Base-by-base conservation (phyloP, 805 yeast genomes). In the Naumovozyma castellii region DNA sequence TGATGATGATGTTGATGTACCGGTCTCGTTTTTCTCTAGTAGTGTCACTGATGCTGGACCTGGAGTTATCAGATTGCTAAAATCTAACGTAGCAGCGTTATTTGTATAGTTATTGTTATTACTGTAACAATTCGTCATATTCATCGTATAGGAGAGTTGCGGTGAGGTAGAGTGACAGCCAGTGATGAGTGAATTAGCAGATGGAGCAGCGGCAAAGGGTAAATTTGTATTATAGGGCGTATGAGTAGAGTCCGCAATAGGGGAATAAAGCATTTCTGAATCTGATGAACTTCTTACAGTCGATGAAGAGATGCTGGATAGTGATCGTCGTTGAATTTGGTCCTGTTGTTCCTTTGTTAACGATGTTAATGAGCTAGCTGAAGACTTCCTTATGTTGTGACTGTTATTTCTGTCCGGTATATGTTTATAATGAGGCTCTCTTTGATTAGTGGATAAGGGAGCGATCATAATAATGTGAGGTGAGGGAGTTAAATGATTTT, bases 21-120 rank as follows among this genome's bases (percentile, higher is more conserved):
- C 12, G 25, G 16, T n/a, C 16, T 14, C 29, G 32, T 12, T 22
- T 22, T 52, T 42, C 4, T 55, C 59, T 5, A 59, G 48, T 1
- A 64, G 48, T 0, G 61, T 66, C 9, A 71, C 69, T 18, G 65
- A 66, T 0, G 74, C 74, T 3, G 75, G 73, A 1, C 76, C 73
- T 1, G 76, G 75, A 1, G 68, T 63, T 5, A 62, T 51, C 13
- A 61, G 40, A 3, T 59, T 54, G 31, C 45, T 53, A 22, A 48
- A 43, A 22, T 22, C 10, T 10, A 22, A 33, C 4, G 16, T 14
- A 5, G 22, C 14, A 6, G 14, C 22, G 10, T 31, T 10, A 14
- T 32, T 32, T n/a, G 15, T 14, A 27, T 18, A 17, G 29, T 34
- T 32, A 14, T 6, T 20, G 30, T 22, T 29, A 15, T 22, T 22